Percentiles rank a stretch among this genome's conserved stretches.
These are phyloP conservation scores for Gracilaria vermiculophylla DNA, from an alignment of 23 red algal genomes.

Conservation along the genomic window DNA sequence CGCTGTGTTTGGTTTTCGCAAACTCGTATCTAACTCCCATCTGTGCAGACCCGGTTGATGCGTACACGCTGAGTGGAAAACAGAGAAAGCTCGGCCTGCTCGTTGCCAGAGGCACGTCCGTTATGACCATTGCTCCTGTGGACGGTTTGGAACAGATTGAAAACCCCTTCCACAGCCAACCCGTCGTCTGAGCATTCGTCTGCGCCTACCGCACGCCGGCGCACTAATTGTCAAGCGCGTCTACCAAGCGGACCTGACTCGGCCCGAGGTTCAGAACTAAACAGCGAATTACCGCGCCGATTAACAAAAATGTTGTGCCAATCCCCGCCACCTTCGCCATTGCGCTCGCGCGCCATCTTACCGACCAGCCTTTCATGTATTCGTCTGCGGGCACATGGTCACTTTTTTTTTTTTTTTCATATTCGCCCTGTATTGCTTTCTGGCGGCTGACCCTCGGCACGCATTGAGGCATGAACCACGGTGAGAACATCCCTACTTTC, in stretches of 20 bases:
- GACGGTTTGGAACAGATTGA: conserved; percentile 71
- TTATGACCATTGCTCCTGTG: conserved; percentile 83
- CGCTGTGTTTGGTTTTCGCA: background rate
- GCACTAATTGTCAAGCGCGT: background rate
- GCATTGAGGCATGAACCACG: too few relatives aligned
- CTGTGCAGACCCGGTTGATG: conserved; percentile 66
- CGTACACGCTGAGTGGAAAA: conserved; percentile 62
- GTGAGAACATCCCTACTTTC: too few relatives aligned
- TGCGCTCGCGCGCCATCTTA: too few relatives aligned
- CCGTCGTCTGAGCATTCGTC: background rate
- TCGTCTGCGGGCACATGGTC: too few relatives aligned
- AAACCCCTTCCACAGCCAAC: conserved; percentile 78
- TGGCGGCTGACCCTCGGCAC: too few relatives aligned
- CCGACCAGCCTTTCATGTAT: too few relatives aligned
- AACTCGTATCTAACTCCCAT: background rate
- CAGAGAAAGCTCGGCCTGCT: conserved; percentile 83
- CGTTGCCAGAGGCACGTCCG: conserved; percentile 83
- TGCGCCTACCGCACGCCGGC: background rate
- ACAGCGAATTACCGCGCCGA: background rate
- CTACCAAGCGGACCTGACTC: background rate
- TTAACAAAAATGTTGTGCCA: background rate
- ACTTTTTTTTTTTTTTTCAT: too few relatives aligned
- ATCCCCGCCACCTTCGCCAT: background rate
- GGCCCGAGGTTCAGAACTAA: background rate
- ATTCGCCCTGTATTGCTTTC: too few relatives aligned